phyloP scores from a whole-genome alignment of 2,329 filamentous ascomycete genomes.

The Fusarium goolgardi region DNA sequence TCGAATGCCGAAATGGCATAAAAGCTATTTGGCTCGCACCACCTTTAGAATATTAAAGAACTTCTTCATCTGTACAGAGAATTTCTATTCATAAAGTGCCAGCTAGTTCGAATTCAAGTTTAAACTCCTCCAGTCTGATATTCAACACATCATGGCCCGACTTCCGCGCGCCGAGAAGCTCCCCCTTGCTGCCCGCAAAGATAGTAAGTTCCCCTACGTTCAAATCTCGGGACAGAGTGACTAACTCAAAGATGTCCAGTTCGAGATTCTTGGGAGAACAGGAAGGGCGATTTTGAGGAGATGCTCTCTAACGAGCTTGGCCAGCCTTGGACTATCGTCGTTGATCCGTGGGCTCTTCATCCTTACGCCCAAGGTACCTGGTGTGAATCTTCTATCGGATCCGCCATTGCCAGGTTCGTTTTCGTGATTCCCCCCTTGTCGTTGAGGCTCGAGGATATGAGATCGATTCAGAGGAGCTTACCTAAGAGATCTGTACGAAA shows the following conservation, averaged over 20 bases:
- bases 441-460: fast-evolving
- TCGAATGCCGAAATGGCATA: conserved; percentile 11
- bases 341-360: conserved; percentile 60
- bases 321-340: conserved; percentile 62
- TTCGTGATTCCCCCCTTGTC: fast-evolving
- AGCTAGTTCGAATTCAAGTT: no score
- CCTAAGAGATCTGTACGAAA: fast-evolving
- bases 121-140: no score
- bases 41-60: neutral
- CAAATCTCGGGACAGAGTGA: neutral
- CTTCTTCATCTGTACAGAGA: neutral
- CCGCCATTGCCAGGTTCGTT: conserved; percentile 57
- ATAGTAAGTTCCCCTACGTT: conserved; percentile 52
- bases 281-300: conserved; percentile 58
- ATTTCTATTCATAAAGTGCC: neutral
- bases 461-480: neutral
- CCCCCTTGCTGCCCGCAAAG: conserved; percentile 63
- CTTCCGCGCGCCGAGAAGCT: conserved; percentile 63
- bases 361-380: conserved; percentile 59
- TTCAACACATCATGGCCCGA: conserved; percentile 40
- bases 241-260: conserved; percentile 51
- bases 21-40: conserved; percentile 7
- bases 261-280: conserved; percentile 64
- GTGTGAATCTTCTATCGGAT: conserved; percentile 57
- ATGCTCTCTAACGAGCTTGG: conserved; percentile 59